Base-by-base conservation (phyloP, 345 rosid species). In the Gossypium sturtianum region DNA sequence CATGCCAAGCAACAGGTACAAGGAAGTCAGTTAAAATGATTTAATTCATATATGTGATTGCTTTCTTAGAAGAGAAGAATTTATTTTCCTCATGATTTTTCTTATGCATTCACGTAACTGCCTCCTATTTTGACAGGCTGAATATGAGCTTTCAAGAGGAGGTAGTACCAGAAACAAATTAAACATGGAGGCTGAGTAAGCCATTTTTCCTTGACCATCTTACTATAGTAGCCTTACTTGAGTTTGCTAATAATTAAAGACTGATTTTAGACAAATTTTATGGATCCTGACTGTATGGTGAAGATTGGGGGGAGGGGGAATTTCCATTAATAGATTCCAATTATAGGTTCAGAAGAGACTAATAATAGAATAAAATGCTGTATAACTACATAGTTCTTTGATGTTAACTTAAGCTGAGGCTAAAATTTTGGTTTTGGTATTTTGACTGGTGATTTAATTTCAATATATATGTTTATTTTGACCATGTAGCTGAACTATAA, bases 1-100 rank as follows among this genome's bases (percentile, higher is more conserved):
- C 88, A 85, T 56, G 98, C 98, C 79, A 94, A 92, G 87, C 97
- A 94, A 76, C 98, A 91, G 93, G 98, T 92, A 81, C 41, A 17
- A 70, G 45, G 47, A 74, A 77, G 45, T 66, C 11, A 11, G 38
- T 66, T 22, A 66, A 66, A 66, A 66, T 5, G 53, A 23, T 22
- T 34, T 70, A 7, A 54, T n/a, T 27, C 44, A 19, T 52, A 70
- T 61, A 9, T 16, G 23, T 47, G 45, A 41, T 27, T 62, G 22
- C 4, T 61, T 27, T 60, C 34, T 45, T 66, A 66, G 52, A 34
- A 62, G 43, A 61, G 66, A 61, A 27, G 66, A 29, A 27, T 61
- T 61, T 61, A 43, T 61, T 61, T 60, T 61, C 66, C 66, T 27
- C 48, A 6, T 73, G 25, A 81, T 58, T 58, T 70, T 34, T 49